These are phyloP conservation scores for Stylosanthes scabra DNA, from an alignment of 331 rosid species.

Conservation along the genomic window DNA sequence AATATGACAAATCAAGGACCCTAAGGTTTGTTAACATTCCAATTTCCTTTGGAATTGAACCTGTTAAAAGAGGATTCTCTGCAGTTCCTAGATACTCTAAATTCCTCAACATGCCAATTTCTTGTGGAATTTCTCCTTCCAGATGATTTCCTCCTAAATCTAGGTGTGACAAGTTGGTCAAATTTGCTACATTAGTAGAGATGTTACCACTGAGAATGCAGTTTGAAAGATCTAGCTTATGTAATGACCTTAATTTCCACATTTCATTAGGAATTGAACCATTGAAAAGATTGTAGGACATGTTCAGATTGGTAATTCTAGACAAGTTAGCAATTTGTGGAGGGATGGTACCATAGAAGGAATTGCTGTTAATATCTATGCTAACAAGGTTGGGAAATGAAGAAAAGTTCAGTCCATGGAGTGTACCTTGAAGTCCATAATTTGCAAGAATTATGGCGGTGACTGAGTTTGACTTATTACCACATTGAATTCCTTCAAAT, in stretches of 20 bases:
- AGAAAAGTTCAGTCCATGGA: conserved; percentile 39
- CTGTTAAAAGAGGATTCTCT: background rate
- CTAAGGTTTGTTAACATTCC: conserved; percentile 34
- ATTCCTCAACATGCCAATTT: conserved; percentile 34
- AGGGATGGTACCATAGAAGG: conserved; percentile 40
- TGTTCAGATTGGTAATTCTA: conserved; percentile 25
- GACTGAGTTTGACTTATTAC: conserved; percentile 17
- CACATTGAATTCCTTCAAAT: conserved; percentile 38
- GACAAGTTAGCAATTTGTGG: conserved; percentile 44
- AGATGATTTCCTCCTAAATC: conserved; percentile 32
- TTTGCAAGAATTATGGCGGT: conserved; percentile 9
- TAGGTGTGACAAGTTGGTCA: conserved; percentile 38
- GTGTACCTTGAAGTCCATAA: conserved; percentile 46
- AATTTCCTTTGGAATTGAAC: conserved; percentile 46
- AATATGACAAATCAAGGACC: conserved; percentile 32
- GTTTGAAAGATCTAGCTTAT: background rate
- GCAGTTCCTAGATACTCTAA: conserved; percentile 19
- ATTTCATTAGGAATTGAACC: conserved; percentile 47
- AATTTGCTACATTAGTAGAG: conserved; percentile 36
- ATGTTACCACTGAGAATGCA: conserved; percentile 37
- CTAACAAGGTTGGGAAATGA: conserved; percentile 29
- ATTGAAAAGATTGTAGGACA: conserved; percentile 28
- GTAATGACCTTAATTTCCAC: conserved; percentile 21
- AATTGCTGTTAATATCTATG: conserved; percentile 23
- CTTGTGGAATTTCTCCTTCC: conserved; percentile 32